Percentiles rank a stretch among this genome's conserved stretches.
These are phyloP conservation scores for Sarcodon sp. DNA, from an alignment of 768 basidiomycete genomes.

Conservation along the genomic window DNA sequence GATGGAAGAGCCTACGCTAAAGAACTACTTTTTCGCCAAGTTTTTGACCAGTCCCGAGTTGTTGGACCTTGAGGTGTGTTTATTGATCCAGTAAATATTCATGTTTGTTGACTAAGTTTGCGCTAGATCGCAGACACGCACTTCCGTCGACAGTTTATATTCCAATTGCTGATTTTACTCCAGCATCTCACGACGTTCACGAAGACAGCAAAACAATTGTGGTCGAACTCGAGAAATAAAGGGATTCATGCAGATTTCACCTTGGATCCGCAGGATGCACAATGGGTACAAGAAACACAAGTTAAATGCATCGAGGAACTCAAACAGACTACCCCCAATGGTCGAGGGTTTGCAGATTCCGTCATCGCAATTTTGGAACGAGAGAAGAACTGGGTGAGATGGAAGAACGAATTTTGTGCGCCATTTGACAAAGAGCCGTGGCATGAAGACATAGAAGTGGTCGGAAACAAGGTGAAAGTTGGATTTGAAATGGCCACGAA, in stretches of 20 bases:
- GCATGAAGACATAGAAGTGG: constrained; percentile 30
- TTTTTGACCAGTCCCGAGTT: constrained; percentile 84
- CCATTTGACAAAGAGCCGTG: constrained; percentile 70
- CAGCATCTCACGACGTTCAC: constrained; percentile 68
- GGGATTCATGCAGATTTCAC: constrained; percentile 69
- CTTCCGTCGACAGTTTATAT: constrained; percentile 87
- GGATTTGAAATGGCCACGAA: constrained; percentile 54
- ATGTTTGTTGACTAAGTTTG: constrained; percentile 1
- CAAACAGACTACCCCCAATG: constrained; percentile 66
- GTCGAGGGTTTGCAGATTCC: constrained; percentile 65
- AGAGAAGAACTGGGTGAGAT: constrained; percentile 83
- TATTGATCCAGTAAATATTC: not conserved
- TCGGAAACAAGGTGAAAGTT: constrained; percentile 17
- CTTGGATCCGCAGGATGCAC: constrained; percentile 48
- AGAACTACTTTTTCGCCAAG: constrained; percentile 88
- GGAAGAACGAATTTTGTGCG: constrained; percentile 77
- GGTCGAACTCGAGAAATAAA: constrained; percentile 55
- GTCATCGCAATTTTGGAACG: constrained; percentile 60
- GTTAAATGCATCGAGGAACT: constrained; percentile 41
- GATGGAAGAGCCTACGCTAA: constrained; percentile 32
- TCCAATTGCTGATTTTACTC: constrained; percentile 73
- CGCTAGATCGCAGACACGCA: constrained; percentile 75
- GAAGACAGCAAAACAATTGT: constrained; percentile 45
- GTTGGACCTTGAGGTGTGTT: constrained; percentile 70
- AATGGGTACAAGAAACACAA: constrained; percentile 68